Base-by-base conservation (phyloP, 2,329 filamentous ascomycete genomes). In the Calonectria pteridis region DNA sequence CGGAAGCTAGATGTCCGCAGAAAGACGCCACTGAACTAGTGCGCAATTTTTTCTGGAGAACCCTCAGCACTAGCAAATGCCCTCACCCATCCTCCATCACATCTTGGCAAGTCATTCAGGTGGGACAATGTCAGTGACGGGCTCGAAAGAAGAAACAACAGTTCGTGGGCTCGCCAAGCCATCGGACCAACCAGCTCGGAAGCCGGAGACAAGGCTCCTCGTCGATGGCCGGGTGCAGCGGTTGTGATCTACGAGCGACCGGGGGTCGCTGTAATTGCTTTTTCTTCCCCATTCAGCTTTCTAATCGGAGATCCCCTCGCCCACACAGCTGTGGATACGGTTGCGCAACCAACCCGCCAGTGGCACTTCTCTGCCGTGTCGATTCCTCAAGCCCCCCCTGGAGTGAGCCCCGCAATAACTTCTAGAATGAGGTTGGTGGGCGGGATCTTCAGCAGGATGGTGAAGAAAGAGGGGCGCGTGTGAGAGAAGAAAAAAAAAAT, bases 371-470 rank as follows among this genome's bases (percentile, higher is more conserved):
- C 20, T 46, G 10, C 43, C 43, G n/a, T 46, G n/a, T 46, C 20
- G 43, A 46, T 43, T 43, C 16, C 18, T 18, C 16, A 6, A 33
- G 6, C 40, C 18, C 40, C 20, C 28, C 11, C 23, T 20, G 29
- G 35, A 35, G 16, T 28, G 35, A 35, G 66, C 35, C 66, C 51
- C 66, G 66, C 51, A 33, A 35, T 29, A 29, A 43, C 37, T 68
- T 68, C 35, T 33, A 68, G 33, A 58, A 49, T 55, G 40, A 68
- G 66, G 66, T 62, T 62, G 55, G 55, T 29, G 33, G 37, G 16
- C 28, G 50, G 55, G 23, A 58, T 31, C 20, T 16, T 59, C n/a
- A 23, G n/a, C n/a, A n/a, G n/a, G 55, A 40, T 26, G 55, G 55
- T 16, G n/a, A 28, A 31, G 51, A 40, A 6, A 16, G 10, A 7